phyloP scores from a whole-genome alignment of 257 asterid genomes.

The Nicotiana otophora region DNA sequence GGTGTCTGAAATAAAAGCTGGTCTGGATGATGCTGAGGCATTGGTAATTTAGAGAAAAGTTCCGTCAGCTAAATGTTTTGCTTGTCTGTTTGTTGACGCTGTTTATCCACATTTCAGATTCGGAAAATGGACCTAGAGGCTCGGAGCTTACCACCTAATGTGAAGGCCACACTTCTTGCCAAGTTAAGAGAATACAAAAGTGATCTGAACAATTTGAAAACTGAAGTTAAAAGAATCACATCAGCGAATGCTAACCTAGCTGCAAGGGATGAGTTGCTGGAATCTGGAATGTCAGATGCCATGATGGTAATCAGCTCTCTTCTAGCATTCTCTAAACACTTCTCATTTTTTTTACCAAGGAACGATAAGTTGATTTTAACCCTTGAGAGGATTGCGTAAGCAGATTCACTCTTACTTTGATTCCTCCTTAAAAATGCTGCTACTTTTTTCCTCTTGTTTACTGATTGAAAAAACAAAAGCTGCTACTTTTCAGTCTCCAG shows the following conservation, averaged over 20 bases:
- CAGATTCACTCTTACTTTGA: neutral
- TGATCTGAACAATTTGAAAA: slow-evolving; percentile 15
- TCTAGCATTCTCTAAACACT: neutral
- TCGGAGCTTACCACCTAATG: slow-evolving; percentile 13
- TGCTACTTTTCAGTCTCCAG: neutral
- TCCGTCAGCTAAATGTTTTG: neutral
- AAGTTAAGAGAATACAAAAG: slow-evolving; percentile 15
- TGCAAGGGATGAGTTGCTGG: slow-evolving; percentile 14
- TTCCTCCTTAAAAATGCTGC: neutral
- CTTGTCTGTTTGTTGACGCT: neutral
- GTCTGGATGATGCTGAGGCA: slow-evolving; percentile 11
- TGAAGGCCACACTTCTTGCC: slow-evolving; percentile 6
- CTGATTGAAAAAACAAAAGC: too few species aligned
- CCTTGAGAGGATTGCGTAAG: neutral
- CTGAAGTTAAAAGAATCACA: slow-evolving; percentile 14
- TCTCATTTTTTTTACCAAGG: neutral
- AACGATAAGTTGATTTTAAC: neutral
- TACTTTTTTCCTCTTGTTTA: too few species aligned
- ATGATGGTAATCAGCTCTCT: slow-evolving; percentile 9
- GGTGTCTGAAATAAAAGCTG: slow-evolving; percentile 35
- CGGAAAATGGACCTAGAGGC: slow-evolving; percentile 20
- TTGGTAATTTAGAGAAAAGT: neutral
- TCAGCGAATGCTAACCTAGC: slow-evolving; percentile 7
- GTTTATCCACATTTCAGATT: slow-evolving; percentile 1
- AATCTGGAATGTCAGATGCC: slow-evolving; percentile 13